These are phyloP conservation scores for Xylariaceae sp. DNA, from an alignment of 2,329 filamentous ascomycete genomes.

Conservation along the genomic window DNA sequence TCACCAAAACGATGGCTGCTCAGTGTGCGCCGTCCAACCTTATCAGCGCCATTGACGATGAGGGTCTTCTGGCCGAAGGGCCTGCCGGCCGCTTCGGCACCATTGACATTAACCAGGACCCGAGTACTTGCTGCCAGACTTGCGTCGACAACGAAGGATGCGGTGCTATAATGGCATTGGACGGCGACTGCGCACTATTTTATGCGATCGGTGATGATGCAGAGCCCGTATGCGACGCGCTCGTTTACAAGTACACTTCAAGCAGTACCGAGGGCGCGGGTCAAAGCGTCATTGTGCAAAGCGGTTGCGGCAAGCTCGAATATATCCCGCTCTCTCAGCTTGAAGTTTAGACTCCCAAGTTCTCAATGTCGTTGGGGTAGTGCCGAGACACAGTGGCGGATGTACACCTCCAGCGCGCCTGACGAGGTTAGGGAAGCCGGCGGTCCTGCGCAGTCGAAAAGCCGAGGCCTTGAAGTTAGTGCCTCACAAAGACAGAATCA, in stretches of 20 bases:
- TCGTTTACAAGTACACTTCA: conserved; percentile 22
- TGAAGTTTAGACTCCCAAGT: not conserved
- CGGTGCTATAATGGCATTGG: conserved; percentile 15
- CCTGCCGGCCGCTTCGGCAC: conserved; percentile 20
- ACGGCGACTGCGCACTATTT: conserved; percentile 19
- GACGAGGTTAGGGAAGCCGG: too few species aligned
- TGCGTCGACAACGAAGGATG: conserved; percentile 29
- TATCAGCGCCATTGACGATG: conserved; percentile 19
- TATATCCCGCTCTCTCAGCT: not conserved
- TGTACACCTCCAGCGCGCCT: too few species aligned
- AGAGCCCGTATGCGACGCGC: conserved; percentile 18
- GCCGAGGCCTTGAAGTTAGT: too few species aligned
- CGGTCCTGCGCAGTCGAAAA: too few species aligned
- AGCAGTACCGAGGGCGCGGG: conserved; percentile 12
- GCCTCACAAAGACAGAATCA: too few species aligned
- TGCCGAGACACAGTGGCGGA: too few species aligned
- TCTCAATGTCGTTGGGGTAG: too few species aligned
- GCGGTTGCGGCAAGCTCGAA: conserved; percentile 17
- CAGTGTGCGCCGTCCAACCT: conserved; percentile 21
- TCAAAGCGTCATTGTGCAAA: conserved; percentile 21
- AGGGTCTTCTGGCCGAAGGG: conserved; percentile 19
- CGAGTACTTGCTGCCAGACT: conserved; percentile 27
- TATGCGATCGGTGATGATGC: conserved; percentile 14
- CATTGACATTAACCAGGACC: conserved; percentile 18
- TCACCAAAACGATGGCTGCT: conserved; percentile 9